Evolutionary conservation across 352 stramenopile species (phyloP).

Genomic region (Lagenidium giganteum): DNA sequence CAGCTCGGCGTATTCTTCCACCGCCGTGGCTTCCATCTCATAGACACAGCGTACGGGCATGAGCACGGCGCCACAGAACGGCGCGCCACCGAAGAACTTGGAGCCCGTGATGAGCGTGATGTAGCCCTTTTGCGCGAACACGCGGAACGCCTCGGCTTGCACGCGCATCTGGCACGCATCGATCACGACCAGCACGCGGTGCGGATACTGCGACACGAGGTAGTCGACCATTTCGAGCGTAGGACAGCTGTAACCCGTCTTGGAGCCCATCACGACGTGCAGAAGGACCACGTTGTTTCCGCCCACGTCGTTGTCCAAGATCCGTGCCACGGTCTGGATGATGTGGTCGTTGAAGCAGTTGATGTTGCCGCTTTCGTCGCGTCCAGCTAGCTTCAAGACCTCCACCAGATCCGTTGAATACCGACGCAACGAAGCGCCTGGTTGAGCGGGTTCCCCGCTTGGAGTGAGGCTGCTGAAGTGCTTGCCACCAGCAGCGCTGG

Average conservation of each 20-base stretch:
- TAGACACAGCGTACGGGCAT: conserved; percentile 50
- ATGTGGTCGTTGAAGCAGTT: conserved; percentile 32
- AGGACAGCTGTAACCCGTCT: conserved; percentile 70
- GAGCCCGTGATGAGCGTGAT: conserved; percentile 68
- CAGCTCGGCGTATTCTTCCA: conserved; percentile 32
- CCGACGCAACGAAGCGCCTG: conserved; percentile 29
- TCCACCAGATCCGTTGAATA: conserved; percentile 45
- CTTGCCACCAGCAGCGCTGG: conserved; percentile 50
- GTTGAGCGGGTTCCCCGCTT: conserved; percentile 30
- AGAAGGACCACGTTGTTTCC: conserved; percentile 60
- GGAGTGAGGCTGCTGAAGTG: conserved; percentile 74
- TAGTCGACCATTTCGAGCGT: conserved; percentile 41
- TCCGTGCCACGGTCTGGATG: conserved; percentile 24
- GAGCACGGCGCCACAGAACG: conserved; percentile 73
- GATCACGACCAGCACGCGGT: conserved; percentile 62
- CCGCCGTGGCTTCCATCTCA: conserved; percentile 52
- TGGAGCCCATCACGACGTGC: conserved; percentile 71
- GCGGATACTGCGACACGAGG: conserved; percentile 35
- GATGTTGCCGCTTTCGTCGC: conserved; percentile 39
- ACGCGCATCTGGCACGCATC: conserved; percentile 79
- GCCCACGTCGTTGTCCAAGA: conserved; percentile 24
- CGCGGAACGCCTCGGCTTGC: conserved; percentile 33
- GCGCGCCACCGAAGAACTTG: conserved; percentile 74
- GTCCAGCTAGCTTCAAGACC: conserved; percentile 39
- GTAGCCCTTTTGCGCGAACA: conserved; percentile 49